Base-by-base conservation (phyloP, 108 stramenopile species). In the Pelagomonas calceolata region DNA sequence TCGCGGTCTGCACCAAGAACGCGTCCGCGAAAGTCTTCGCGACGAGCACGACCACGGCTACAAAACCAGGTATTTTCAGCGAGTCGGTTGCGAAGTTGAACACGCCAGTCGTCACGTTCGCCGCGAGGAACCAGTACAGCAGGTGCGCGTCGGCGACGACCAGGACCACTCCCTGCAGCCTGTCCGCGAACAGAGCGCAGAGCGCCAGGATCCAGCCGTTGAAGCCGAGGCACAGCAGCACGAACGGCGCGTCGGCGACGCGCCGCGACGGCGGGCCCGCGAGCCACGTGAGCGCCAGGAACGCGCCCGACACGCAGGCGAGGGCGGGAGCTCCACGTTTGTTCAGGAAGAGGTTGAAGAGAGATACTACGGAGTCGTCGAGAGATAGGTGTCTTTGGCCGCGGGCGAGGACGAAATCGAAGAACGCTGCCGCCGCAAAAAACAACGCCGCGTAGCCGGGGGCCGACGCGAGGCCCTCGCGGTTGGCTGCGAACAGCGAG, bases 71-170 rank as follows among this genome's bases (percentile, higher is more conserved):
- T n/a, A n/a, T n/a, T 5, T 5, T 82, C n/a, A 93, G 71, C 10
- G 95, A 94, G 66, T 92, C 81, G 34, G 93, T 65, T 30, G 83
- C 76, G 29, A 93, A 78, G 83, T 96, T 96, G 34, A 91, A 80
- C 65, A 87, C 68, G 15, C 95, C 95, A 29, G 93, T 94, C 34
- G 90, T 34, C 0, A 94, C 70, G 72, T 96, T 96, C 66, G 95
- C 93, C 14, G 85, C 32, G 32, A 96, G 71, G 79, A 96, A 96
- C 68, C 39, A 68, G 39, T 17, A 36, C 34, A 37, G 30, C 36
- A 43, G 37, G 18, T 21, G 34, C 9, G 9, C 66, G 34, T 32
- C 33, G 34, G 9, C 66, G 66, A 5, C 66, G 34, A 30, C 66
- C 9, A 43, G 39, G 39, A 43, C 9, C 39, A 12, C 9, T n/a